Percentiles rank a stretch among this genome's conserved stretches.
Conservation (phyloP, 2,329 filamentous ascomycete species). For the Phyllosticta citribraziliensis region DNA sequence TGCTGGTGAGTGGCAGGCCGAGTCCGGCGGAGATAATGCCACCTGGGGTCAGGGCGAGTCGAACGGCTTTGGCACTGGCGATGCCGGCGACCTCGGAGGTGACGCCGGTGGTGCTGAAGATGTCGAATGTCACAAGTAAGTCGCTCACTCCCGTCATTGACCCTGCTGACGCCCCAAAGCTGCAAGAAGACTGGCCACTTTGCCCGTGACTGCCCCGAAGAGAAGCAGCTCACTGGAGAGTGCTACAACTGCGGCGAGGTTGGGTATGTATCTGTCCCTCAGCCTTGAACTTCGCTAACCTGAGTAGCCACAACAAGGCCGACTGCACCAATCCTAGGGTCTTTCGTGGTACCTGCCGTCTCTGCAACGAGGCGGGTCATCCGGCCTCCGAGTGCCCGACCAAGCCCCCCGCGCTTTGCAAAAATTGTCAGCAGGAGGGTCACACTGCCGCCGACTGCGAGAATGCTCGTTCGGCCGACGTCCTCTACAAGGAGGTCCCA, state of each 20-base stretch:
- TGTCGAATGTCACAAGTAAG: constrained; percentile 11
- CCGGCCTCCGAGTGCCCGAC: constrained; percentile 54
- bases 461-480: constrained; percentile 25
- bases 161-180: constrained; percentile 25
- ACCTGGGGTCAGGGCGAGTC: not conserved
- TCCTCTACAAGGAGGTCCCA: constrained; percentile 28
- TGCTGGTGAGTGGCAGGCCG: not conserved
- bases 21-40: not conserved
- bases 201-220: constrained; percentile 38
- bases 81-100: not conserved
- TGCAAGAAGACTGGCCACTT: constrained; percentile 36
- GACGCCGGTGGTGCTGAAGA: not conserved
- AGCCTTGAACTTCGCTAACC: constrained; percentile 9
- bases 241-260: constrained; percentile 53
- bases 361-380: constrained; percentile 46
- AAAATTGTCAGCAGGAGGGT: constrained; percentile 40
- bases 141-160: not conserved
- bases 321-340: constrained; percentile 51
- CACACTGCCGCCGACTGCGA: constrained; percentile 41
- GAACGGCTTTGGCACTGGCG: not conserved
- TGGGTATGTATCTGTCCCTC: constrained; percentile 28
- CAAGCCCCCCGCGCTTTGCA: constrained; percentile 44
- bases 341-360: constrained; percentile 50
- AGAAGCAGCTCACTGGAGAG: constrained; percentile 32
- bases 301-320: constrained; percentile 48